phyloP scores from a whole-genome alignment of 1,284 basidiomycete species.

The Xanthoconium separans region DNA sequence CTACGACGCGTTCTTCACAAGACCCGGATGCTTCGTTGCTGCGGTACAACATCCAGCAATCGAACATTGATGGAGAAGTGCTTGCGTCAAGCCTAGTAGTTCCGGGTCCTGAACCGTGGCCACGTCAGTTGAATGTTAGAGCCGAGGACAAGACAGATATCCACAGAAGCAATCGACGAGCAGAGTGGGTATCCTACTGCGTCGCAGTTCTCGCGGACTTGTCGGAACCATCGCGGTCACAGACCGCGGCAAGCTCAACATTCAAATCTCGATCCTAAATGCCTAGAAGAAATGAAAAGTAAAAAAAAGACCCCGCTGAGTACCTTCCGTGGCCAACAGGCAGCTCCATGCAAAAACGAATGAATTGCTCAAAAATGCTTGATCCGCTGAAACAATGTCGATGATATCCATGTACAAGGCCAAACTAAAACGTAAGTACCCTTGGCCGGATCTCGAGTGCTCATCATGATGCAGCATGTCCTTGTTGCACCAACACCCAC shows the following conservation, averaged over 20 bases:
- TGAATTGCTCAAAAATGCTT: conserved; percentile 11
- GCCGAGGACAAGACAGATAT: not conserved
- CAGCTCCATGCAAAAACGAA: conserved; percentile 13
- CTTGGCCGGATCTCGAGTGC: conserved; percentile 4
- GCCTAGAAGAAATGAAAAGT: not conserved
- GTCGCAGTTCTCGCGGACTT: conserved; percentile 7
- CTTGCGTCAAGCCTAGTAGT: no score
- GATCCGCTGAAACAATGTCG: conserved; percentile 19
- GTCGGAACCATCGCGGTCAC: conserved; percentile 9
- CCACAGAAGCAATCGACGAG: not conserved
- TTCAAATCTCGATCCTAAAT: not conserved
- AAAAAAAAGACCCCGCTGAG: not conserved
- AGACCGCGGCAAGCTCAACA: not conserved
- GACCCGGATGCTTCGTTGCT: no score
- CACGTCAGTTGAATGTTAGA: not conserved
- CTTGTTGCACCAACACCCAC: conserved; percentile 7
- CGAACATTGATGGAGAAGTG: not conserved
- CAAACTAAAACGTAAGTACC: conserved; percentile 7
- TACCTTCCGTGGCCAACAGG: not conserved
- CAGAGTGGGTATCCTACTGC: not conserved
- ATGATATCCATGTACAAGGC: conserved; percentile 20
- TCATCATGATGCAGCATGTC: conserved; percentile 4
- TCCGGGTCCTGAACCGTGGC: not conserved
- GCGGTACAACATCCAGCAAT: no score
- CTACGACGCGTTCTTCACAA: not conserved